Evolutionary conservation across 2,329 filamentous ascomycete species (phyloP), one percentile per base, ranked within the genome.

Genomic region (Calonectria hawksworthii): DNA sequence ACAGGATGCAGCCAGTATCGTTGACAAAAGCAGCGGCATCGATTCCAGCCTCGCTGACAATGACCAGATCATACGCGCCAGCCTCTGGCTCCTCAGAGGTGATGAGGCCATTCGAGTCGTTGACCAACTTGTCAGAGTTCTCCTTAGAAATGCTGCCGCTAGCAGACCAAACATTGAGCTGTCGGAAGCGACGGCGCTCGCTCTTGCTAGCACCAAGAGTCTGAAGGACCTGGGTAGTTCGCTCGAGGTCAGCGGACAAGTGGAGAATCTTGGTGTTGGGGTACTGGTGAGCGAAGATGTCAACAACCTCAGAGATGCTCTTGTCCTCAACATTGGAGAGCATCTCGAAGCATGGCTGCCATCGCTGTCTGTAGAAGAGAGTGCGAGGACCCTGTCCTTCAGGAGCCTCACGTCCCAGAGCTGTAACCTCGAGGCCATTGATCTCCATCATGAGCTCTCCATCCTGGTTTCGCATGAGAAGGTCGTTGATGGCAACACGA

Each of bases 1-100:
- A 74, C 34, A 79, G 41, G 14, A 78, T 89, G 82, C 94, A 92
- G 56, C 93, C 93, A 2, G 91, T 74, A 1, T 77, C 77, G 38
- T 78, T 79, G 61, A 77, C 63, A 47, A 71, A 80, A 18, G 68
- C 14, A 30, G 68, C 66, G 26, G 72, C 76, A 30, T 78, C 70
- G n/a, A 63, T 59, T 28, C 68, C 75, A 34, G 56, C n/a, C 74
- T 80, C 78, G 38, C 77, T 79, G 28, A 78, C 77, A 26, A 80
- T 68, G 23, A 79, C 78, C 16, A 80, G 69, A 23, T 80, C 78
- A 59, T 80, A 80, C 3, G 63, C 68, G 11, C 51, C 69, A n/a
- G 23, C 28, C 52, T 77, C 47, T 14, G 78, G 78, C 61, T 77
- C 74, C 36, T 68, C 64, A 13, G 76, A 56, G 16, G 38, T 67